Evolutionary conservation across 1,139 yeast species (phyloP), one percentile per base, ranked within the genome.

Genomic region (Lodderomyces parapsilosis): DNA sequence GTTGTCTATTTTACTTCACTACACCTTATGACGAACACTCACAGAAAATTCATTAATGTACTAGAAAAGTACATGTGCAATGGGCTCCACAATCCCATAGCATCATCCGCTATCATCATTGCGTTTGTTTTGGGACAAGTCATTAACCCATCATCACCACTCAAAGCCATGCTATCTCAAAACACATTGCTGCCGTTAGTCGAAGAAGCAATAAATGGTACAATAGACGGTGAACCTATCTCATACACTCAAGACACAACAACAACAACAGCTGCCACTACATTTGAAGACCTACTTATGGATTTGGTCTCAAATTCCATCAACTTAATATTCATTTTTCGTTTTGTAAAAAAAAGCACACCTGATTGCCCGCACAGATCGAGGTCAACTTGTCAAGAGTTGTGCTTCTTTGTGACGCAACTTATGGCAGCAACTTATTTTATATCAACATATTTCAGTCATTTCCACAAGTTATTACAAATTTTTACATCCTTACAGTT

Each of bases 91-190:
- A 84, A 64, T 52, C 83, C 85, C 2, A 82, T 84, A 14, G 84
- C 64, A 51, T 86, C 96, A 42, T 83, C 90, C 48, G 80, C 80
- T 8, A 86, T 78, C 31, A 80, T 85, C 43, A 69, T 79, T 44
- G 79, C 83, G 2, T 74, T 59, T 11, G 6, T 20, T 5, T 13
- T 22, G 3, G 11, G 22, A 15, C 40, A 32, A n/a, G 18, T 37
- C 6, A 15, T 37, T 4, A n/a, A 20, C 19, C 10, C 24, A 4
- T 8, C 27, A 24, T 8, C 27, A 8, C 11, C 10, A 24, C 15
- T n/a, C 4, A 27, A 4, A 35, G 10, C 14, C 19, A 13, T n/a
- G 7, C 27, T 4, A 35, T 3, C 28, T 14, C 17, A 10, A 10
- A 20, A 11, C 17, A 35, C 31, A n/a, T 27, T 9, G 13, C 8